Evolutionary conservation across 148 eudicot species (phyloP), one percentile per base, ranked within the genome.

Genomic region (Rhododendron williamsianum): DNA sequence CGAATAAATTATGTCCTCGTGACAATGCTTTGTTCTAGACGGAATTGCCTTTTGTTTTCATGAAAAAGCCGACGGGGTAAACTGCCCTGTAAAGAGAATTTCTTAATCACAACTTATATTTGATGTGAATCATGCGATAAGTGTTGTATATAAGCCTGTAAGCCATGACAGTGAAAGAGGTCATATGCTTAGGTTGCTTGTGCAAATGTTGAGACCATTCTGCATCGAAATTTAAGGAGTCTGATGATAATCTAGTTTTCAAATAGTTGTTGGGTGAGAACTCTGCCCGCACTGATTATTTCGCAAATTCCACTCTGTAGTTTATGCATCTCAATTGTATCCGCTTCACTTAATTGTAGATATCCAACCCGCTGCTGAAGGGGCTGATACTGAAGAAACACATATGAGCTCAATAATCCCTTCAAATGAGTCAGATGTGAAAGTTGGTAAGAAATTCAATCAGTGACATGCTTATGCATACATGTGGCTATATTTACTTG

Each of bases 351-450:
- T 30, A n/a, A 12, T 65, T 82, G 76, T 60, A 86, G 85, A 69
- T 60, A 43, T 16, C 35, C 16, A 76, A 86, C 67, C 84, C 76
- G 60, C 6, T 82, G 81, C 74, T 82, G 88, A 76, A 76, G 85
- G 65, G 43, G 49, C 80, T 25, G 87, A 52, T 45, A 71, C 36
- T 83, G 79, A 72, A 69, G 56, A 82, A 36, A 35, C 51, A 13
- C 19, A 56, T 33, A 79, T 10, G 23, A 80, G 27, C 54, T 15
- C 80, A 71, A 49, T 71, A 23, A 25, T 69, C 33, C 63, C 41
- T 86, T 49, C 73, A 86, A 74, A 43, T 79, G 25, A 76, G 60
- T 76, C 87, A 81, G 81, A 30, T 76, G 81, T 58, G 43, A 82
- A 81, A 86, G 48, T 23, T 76, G 82, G 85, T 82, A 82, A 82